Base-by-base conservation (phyloP, 148 eudicot species). In the Amaranthus palmeri region DNA sequence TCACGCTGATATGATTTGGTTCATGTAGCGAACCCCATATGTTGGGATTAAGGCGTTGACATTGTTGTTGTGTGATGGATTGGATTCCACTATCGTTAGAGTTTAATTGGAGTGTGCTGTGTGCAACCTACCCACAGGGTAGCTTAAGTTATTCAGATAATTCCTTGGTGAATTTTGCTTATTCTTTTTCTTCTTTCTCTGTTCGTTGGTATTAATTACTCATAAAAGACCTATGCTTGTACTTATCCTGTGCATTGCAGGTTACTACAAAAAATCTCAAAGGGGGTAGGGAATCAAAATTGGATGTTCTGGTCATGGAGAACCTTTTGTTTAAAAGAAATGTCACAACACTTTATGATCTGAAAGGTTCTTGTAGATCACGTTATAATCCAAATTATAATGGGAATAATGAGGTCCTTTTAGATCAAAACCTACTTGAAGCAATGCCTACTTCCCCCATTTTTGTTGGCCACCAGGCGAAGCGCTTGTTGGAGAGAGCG, bases 381-480 rank as follows among this genome's bases (percentile, higher is more conserved):
- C 87, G 98, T 55, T 93, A 93, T 68, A 93, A 90, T 80, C 84
- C 98, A 7, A 96, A 93, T 80, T 80, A 84, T 48, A 90, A 86
- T 79, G 98, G 96, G 76, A 87, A 86, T 70, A 90, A 93, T 55
- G 90, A 93, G 83, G 98, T 93, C 78, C 84, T 93, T 55, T 81
- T 93, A 69, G 98, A 93, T 79, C 98, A 93, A 79, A 93, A 93
- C 73, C 82, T 93, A 70, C 90, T 93, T 69, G 98, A 93, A 87
- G 87, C 96, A 41, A 93, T 93, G 98, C 98, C 98, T 69, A 93
- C 98, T 52, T 88, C 90, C 67, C 98, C 98, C 1, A 86, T 93
- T 65, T 93, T 93, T 79, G 98, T 93, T 42, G 93, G 96, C 67
- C 90, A 90, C 85, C 90, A 88, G 82, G 98, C 98, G 25, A 90